Evolutionary conservation across 2,329 filamentous ascomycete species (phyloP).

Genomic region (Colletotrichum coccodes): DNA sequence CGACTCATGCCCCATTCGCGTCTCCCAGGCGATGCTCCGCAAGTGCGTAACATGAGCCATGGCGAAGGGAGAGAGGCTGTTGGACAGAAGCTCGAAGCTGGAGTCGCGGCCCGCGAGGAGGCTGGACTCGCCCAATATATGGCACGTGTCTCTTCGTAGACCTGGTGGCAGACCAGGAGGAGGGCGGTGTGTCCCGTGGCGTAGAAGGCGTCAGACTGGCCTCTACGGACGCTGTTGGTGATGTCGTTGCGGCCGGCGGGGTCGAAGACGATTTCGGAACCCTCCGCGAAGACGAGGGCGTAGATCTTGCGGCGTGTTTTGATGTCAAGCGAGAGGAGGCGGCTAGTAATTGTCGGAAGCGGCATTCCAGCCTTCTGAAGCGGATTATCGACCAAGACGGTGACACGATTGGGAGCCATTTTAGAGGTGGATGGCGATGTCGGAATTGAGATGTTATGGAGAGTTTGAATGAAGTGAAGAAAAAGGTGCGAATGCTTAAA

Average conservation of each 20-base stretch:
- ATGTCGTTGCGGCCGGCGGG: neutral
- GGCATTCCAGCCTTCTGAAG: neutral
- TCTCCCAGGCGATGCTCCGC: neutral
- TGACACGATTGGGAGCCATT: neutral
- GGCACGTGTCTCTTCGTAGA: neutral
- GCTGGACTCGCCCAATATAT: neutral
- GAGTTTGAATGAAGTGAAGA: too few relatives aligned
- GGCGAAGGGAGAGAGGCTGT: neutral
- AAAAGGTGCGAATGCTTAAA: too few relatives aligned
- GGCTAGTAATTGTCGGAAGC: neutral
- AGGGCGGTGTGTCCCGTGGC: neutral
- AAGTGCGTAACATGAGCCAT: neutral
- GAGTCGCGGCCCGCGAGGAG: neutral
- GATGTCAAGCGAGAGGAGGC: neutral
- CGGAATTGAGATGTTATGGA: too few relatives aligned
- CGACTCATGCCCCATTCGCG: too few relatives aligned
- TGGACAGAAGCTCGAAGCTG: neutral
- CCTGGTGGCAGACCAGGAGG: neutral
- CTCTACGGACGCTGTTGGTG: neutral
- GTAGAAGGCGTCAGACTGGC: neutral
- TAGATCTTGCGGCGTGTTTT: neutral
- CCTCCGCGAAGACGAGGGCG: neutral
- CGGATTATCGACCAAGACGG: neutral
- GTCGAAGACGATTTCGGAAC: neutral
- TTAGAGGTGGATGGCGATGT: too few relatives aligned